These are phyloP conservation scores for Colletotrichum cereale DNA, from an alignment of 2,329 filamentous ascomycete genomes.

Conservation along the genomic window DNA sequence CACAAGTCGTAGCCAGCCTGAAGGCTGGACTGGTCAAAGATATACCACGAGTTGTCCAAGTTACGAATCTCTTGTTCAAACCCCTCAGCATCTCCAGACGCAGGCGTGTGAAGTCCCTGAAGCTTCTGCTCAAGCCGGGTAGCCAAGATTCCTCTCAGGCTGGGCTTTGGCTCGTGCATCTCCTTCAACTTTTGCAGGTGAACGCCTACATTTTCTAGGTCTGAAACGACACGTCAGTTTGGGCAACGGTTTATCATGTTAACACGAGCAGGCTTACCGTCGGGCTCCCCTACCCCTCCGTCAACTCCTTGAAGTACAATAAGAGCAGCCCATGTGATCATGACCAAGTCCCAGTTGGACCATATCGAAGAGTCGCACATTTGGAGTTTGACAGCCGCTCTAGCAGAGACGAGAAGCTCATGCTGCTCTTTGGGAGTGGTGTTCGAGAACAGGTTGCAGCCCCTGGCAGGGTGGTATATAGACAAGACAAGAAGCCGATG, in stretches of 20 bases:
- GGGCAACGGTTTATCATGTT: neutral
- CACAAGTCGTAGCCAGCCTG: constrained; percentile 43
- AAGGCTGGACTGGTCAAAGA: constrained; percentile 46
- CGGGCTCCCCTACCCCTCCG: constrained; percentile 53
- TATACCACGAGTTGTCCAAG: constrained; percentile 45
- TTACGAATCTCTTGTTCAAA: constrained; percentile 35
- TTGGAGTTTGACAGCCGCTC: constrained; percentile 55
- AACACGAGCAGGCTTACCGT: constrained; percentile 45
- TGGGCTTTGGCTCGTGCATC: constrained; percentile 46
- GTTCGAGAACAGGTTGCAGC: constrained; percentile 54
- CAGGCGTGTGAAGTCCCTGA: constrained; percentile 44
- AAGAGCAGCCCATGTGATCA: constrained; percentile 59
- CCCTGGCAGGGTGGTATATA: constrained; percentile 57
- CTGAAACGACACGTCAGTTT: constrained; percentile 30
- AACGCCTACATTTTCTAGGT: constrained; percentile 47
- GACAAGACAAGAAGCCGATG: constrained; percentile 57
- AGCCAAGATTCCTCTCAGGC: constrained; percentile 44
- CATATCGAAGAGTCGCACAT: constrained; percentile 56
- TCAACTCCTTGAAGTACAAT: constrained; percentile 58
- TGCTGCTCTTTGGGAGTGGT: constrained; percentile 55
- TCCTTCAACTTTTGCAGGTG: constrained; percentile 47
- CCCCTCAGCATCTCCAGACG: constrained; percentile 32
- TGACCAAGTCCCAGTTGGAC: constrained; percentile 58
- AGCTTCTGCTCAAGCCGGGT: constrained; percentile 46
- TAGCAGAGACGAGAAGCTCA: constrained; percentile 55